Evolutionary conservation across 2,329 filamentous ascomycete genomes (phyloP).

Genomic region (Diplodia sapinea): DNA sequence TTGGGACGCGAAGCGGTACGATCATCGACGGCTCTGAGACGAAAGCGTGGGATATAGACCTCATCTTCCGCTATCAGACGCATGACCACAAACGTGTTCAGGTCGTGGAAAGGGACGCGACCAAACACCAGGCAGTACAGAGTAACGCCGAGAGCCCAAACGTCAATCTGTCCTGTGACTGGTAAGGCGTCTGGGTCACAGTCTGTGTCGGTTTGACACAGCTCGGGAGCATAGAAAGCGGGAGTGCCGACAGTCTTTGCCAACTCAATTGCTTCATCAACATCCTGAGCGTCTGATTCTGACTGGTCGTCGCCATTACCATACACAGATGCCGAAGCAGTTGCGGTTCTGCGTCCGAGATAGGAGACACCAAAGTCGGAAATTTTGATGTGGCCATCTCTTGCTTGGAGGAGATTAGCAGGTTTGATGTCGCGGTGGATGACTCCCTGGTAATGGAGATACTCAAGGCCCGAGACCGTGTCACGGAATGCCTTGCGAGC

Average conservation of each 20-base stretch:
- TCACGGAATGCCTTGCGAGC: slow-evolving; percentile 87
- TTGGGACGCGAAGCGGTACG: slow-evolving; percentile 52
- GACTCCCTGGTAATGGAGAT: slow-evolving; percentile 67
- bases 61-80: slow-evolving; percentile 88
- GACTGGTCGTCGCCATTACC: slow-evolving; percentile 64
- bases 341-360: slow-evolving; percentile 83
- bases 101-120: slow-evolving; percentile 88
- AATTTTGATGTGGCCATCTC: slow-evolving; percentile 88
- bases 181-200: slow-evolving; percentile 69
- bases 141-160: slow-evolving; percentile 96
- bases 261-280: slow-evolving; percentile 88
- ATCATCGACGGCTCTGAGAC: slow-evolving; percentile 73
- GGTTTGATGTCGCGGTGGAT: slow-evolving; percentile 60
- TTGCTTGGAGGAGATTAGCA: slow-evolving; percentile 88
- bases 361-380: slow-evolving; percentile 99
- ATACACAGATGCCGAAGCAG: slow-evolving; percentile 67
- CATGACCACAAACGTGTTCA: slow-evolving; percentile 92
- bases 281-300: slow-evolving; percentile 82
- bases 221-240: slow-evolving; percentile 94
- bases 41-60: slow-evolving; percentile 82
- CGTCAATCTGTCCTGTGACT: slow-evolving; percentile 91
- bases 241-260: slow-evolving; percentile 98
- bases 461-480: slow-evolving; percentile 90
- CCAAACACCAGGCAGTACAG: slow-evolving; percentile 95
- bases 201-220: slow-evolving; percentile 79